Evolutionary conservation across 129 eudicot species (phyloP).

Genomic region (Mikania micrantha): DNA sequence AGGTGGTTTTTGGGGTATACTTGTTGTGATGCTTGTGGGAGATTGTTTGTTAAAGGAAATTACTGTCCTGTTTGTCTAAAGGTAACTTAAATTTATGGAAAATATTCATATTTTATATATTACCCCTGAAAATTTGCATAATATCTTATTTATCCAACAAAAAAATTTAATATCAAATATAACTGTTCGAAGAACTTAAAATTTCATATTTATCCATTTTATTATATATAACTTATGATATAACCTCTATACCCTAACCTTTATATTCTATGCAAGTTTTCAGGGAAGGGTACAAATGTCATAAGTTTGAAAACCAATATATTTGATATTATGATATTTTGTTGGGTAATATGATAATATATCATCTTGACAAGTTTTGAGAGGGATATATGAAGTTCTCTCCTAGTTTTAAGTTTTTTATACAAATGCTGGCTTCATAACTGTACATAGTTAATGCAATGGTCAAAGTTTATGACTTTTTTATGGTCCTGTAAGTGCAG

Average conservation of each 20-base stretch:
- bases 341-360: too few species aligned
- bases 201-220: background rate
- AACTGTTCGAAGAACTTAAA: background rate
- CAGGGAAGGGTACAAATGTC: background rate
- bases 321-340: background rate
- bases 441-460: background rate
- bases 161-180: background rate
- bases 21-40: slow-evolving; percentile 98
- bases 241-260: background rate
- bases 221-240: background rate
- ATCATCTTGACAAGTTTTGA: too few species aligned
- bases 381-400: background rate
- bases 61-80: slow-evolving; percentile 95
- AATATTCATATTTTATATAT: background rate
- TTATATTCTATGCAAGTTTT: background rate
- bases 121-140: background rate
- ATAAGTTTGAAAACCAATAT: background rate
- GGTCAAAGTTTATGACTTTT: background rate
- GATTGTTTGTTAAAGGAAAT: slow-evolving; percentile 91
- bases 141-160: background rate
- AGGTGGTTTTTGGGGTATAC: slow-evolving; percentile 97
- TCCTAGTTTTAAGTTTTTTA: background rate
- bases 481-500: slow-evolving; percentile 33
- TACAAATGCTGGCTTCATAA: slow-evolving; percentile 3
- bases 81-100: slow-evolving; percentile 34